Conservation (phyloP, 495 filamentous ascomycete genomes). For the Cryomyces antarcticus region DNA sequence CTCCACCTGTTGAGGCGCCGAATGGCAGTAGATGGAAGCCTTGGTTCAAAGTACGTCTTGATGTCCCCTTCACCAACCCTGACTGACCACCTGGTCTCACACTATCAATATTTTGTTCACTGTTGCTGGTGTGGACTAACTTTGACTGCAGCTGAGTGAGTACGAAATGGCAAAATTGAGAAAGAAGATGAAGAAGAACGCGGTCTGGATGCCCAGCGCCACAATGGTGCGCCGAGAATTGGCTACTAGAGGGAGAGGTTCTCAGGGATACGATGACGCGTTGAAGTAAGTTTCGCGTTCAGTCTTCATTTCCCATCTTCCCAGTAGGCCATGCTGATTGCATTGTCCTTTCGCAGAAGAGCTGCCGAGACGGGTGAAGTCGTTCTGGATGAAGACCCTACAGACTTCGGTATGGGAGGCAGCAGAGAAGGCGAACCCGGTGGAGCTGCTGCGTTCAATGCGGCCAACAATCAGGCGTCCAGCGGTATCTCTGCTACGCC, state of each 20-base stretch:
- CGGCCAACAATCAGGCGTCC: neutral
- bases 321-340: neutral
- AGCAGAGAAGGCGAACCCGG: neutral
- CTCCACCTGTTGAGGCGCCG: constrained; percentile 57
- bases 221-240: constrained; percentile 92
- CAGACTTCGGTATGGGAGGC: constrained; percentile 1
- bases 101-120: too few relatives aligned
- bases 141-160: constrained; percentile 35
- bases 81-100: too few relatives aligned
- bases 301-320: too few relatives aligned
- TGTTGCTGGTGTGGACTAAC: too few relatives aligned
- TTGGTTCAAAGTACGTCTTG: constrained; percentile 41
- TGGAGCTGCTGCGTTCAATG: too few relatives aligned
- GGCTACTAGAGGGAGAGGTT: constrained; percentile 51
- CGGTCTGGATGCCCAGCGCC: constrained; percentile 81
- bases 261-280: constrained; percentile 39
- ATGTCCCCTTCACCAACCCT: too few relatives aligned
- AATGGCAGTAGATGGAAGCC: constrained; percentile 59
- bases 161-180: constrained; percentile 81
- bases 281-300: too few relatives aligned
- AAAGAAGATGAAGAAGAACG: constrained; percentile 99
- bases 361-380: constrained; percentile 45
- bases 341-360: neutral
- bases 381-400: constrained; percentile 28
- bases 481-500: neutral